Base-by-base conservation (phyloP, 768 basidiomycete genomes). In the Pulveroboletus sp. region DNA sequence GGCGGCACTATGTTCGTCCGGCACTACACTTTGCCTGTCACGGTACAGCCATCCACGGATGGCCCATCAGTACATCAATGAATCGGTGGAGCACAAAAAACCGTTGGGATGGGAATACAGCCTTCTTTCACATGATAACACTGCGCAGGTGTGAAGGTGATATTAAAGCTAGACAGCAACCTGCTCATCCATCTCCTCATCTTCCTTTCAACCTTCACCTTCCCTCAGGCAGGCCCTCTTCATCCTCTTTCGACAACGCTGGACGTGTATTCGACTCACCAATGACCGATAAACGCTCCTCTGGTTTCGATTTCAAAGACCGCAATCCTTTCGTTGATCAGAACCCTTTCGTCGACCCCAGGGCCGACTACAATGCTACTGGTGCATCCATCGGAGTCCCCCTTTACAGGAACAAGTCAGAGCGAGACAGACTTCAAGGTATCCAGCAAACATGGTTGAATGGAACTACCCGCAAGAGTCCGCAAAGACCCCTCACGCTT, bases 371-470 rank as follows among this genome's bases (percentile, higher is more conserved):
- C 16, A 52, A 64, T 25, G 60, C 62, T 17, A 62, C 67, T 25
- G 62, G 61, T n/a, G 43, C 41, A 48, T 48, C 50, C 29, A 55
- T 59, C 23, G 67, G 63, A 25, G 63, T 65, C 25, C 75, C 85
- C 61, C 77, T 95, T 19, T 82, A 84, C 64, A 80, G 92, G 58
- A 95, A 95, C 72, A 90, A 85, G 73, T 80, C 87, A 0, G 94
- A 97, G 73, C 80, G 89, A 53, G 70, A 73, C 53, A 76, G 94
- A 43, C 72, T 95, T 17, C 94, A 97, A 66, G 90, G 90, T 4
- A 77, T 97, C 36, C 89, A 94, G 69, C 77, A 85, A 45, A 68
- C 75, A 3, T 72, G 76, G 54, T 78, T 78, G 11, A 65, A 55
- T 23, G 54, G 66, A 14, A 57, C 41, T 36, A 47, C 55, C 31